Conservation (phyloP, 108 stramenopile genomes). For the Nitzschia sp. region DNA sequence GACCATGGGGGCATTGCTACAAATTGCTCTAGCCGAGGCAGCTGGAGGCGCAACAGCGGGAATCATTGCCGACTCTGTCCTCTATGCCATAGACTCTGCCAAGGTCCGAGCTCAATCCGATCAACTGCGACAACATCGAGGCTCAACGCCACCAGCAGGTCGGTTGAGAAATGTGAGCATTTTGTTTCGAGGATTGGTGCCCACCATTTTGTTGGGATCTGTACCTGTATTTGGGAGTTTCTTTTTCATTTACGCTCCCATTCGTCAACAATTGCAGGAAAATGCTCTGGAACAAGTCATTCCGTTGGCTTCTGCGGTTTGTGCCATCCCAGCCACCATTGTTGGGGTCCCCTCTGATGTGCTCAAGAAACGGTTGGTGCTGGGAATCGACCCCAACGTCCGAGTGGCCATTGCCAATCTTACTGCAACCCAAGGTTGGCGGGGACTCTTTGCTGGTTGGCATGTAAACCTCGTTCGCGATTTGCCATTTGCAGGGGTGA, state of each 20-base stretch:
- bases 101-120: constrained; percentile 26
- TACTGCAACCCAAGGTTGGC: constrained; percentile 10
- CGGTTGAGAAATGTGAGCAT: constrained; percentile 5
- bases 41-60: constrained; percentile 34
- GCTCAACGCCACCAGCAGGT: neutral
- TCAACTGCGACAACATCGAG: neutral
- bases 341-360: constrained; percentile 34
- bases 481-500: constrained; percentile 30
- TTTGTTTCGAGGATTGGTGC: constrained; percentile 31
- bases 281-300: neutral
- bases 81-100: constrained; percentile 29
- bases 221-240: constrained; percentile 36
- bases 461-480: constrained; percentile 35
- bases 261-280: constrained; percentile 4
- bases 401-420: constrained; percentile 1
- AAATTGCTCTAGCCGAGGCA: constrained; percentile 27
- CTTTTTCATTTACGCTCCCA: constrained; percentile 33
- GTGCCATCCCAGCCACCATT: constrained; percentile 31
- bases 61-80: constrained; percentile 25
- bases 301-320: constrained; percentile 23
- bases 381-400: constrained; percentile 26
- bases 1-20: constrained; percentile 11
- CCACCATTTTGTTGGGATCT: constrained; percentile 26
- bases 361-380: constrained; percentile 32
- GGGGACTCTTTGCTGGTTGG: constrained; percentile 36